Percentiles rank a stretch among this genome's conserved stretches.
Conservation (phyloP, 73 alveolate genomes). For the Paramecium octaurelia region DNA sequence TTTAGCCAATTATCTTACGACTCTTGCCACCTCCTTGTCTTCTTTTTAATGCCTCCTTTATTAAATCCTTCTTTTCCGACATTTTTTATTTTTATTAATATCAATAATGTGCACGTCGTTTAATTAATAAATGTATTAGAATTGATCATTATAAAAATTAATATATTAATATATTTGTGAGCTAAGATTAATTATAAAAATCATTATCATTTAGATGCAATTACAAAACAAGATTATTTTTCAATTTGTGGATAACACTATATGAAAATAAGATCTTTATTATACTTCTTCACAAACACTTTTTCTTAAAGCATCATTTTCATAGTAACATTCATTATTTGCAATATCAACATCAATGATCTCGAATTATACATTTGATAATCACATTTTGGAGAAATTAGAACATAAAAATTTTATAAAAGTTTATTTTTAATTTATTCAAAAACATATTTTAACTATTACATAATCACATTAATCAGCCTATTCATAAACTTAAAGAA, state of each 20-base stretch:
- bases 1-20: neutral
- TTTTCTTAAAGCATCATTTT: too few relatives aligned
- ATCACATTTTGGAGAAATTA: too few relatives aligned
- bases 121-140: neutral
- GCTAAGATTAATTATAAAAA: neutral
- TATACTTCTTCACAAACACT: neutral
- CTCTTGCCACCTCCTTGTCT: constrained; percentile 49
- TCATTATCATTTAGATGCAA: neutral
- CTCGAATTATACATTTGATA: neutral
- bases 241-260: neutral
- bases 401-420: too few relatives aligned
- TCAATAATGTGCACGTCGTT: neutral
- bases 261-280: neutral
- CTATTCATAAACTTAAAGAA: too few relatives aligned
- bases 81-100: neutral
- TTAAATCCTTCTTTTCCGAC: neutral
- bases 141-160: neutral
- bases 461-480: too few relatives aligned
- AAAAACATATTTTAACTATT: too few relatives aligned
- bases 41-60: neutral
- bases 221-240: neutral
- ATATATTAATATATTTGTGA: neutral
- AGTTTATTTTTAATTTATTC: too few relatives aligned
- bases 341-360: neutral
- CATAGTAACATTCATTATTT: too few relatives aligned